A percentile compares a stretch with the other conserved stretches of the same genome.
phyloP scores from a whole-genome alignment of 1,284 basidiomycete species.

The Ustilago bromivora region DNA sequence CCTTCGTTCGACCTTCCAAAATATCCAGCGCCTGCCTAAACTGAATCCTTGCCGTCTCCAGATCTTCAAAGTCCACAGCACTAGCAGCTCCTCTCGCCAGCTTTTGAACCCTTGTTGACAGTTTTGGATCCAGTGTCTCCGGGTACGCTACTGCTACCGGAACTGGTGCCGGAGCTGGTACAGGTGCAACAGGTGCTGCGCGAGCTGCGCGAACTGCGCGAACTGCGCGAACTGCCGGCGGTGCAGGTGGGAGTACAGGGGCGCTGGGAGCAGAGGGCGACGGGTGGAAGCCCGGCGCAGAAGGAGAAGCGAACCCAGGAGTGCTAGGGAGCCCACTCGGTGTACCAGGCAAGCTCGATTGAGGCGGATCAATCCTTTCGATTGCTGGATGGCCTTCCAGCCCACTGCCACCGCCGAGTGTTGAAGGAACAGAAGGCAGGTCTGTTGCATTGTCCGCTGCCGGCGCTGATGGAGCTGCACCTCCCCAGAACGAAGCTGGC shows the following conservation, averaged over 20 bases:
- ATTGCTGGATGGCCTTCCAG: constrained; percentile 29
- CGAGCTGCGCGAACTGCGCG: neutral
- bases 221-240: constrained; percentile 3
- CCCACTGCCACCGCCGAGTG: constrained; percentile 7
- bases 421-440: constrained; percentile 34
- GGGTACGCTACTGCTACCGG: constrained; percentile 72
- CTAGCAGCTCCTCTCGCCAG: constrained; percentile 62
- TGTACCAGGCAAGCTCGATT: constrained; percentile 68
- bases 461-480: neutral
- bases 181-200: neutral
- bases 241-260: constrained; percentile 5
- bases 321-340: constrained; percentile 42
- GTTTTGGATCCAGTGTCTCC: constrained; percentile 71
- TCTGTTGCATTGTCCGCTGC: constrained; percentile 7
- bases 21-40: constrained; percentile 62
- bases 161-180: neutral
- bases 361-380: constrained; percentile 39
- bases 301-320: constrained; percentile 6
- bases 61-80: constrained; percentile 68
- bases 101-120: constrained; percentile 57
- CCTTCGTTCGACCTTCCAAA: constrained; percentile 53
- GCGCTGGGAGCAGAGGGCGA: neutral
- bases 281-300: constrained; percentile 57
- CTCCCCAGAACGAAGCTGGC: constrained; percentile 45
- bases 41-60: constrained; percentile 61